phyloP scores from a whole-genome alignment of 78 protist species.

The Dictyostelium discoideum region dicty_2.7 NC_007089.4:2410501-2411000 shows the following conservation, averaged over 20 bases:
- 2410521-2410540: no score
- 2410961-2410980: conserved; percentile 94
- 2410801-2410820: conserved; percentile 90
- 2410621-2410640: not conserved
- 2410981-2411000: conserved; percentile 98
- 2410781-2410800: conserved; percentile 90
- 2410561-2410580: not conserved
- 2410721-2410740: conserved; percentile 88
- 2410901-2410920: conserved; percentile 98
- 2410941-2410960: conserved; percentile 97
- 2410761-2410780: conserved; percentile 88
- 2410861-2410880: conserved; percentile 97
- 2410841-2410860: conserved; percentile 97
- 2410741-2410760: conserved; percentile 95
- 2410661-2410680: not conserved
- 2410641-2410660: not conserved
- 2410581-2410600: not conserved
- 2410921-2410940: conserved; percentile 96
- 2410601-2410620: not conserved
- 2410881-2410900: conserved; percentile 92
- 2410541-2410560: no score
- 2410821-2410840: conserved; percentile 98
- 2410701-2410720: conserved; percentile 36
- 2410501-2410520: no score
- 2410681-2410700: not conserved